Evolutionary conservation across 148 eudicot genomes (phyloP).

Genomic region (Pouteria glomerata): DNA sequence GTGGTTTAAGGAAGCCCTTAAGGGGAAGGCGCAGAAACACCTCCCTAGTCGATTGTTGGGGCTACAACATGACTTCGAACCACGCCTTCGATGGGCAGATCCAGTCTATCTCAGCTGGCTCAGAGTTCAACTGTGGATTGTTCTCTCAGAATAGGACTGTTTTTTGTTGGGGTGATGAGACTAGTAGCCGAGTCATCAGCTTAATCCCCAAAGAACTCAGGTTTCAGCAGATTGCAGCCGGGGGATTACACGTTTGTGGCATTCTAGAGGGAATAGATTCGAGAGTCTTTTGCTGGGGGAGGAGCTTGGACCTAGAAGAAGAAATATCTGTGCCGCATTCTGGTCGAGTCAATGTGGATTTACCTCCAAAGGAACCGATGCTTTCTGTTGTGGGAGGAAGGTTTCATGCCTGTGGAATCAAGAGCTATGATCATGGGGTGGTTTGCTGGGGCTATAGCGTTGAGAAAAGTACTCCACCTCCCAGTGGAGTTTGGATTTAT

Average conservation of each 20-base stretch:
- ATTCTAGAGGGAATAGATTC: slow-evolving; percentile 61
- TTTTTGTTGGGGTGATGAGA: slow-evolving; percentile 93
- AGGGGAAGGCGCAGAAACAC: slow-evolving; percentile 46
- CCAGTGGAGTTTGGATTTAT: slow-evolving; percentile 42
- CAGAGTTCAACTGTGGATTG: slow-evolving; percentile 77
- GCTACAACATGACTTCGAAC: slow-evolving; percentile 82
- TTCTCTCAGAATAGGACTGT: slow-evolving; percentile 64
- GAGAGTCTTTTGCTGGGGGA: slow-evolving; percentile 70
- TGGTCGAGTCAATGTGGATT: slow-evolving; percentile 44
- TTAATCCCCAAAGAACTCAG: slow-evolving; percentile 41
- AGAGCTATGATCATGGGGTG: slow-evolving; percentile 45
- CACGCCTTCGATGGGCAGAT: slow-evolving; percentile 59
- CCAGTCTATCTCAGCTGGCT: slow-evolving; percentile 73
- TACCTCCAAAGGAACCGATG: slow-evolving; percentile 58
- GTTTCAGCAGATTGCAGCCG: slow-evolving; percentile 72
- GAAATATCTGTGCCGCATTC: slow-evolving; percentile 30
- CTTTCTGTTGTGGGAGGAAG: slow-evolving; percentile 70
- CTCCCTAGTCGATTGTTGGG: slow-evolving; percentile 92
- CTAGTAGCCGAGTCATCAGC: slow-evolving; percentile 49
- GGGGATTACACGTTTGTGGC: slow-evolving; percentile 94
- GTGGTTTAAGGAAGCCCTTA: slow-evolving; percentile 69
- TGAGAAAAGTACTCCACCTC: slow-evolving; percentile 48
- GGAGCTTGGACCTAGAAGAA: slow-evolving; percentile 47
- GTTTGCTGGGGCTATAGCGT: slow-evolving; percentile 79
- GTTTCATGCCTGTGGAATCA: slow-evolving; percentile 88